These are phyloP conservation scores for Eimeria necatrix DNA, from an alignment of 169 alveolate genomes.

Conservation along the genomic window DNA sequence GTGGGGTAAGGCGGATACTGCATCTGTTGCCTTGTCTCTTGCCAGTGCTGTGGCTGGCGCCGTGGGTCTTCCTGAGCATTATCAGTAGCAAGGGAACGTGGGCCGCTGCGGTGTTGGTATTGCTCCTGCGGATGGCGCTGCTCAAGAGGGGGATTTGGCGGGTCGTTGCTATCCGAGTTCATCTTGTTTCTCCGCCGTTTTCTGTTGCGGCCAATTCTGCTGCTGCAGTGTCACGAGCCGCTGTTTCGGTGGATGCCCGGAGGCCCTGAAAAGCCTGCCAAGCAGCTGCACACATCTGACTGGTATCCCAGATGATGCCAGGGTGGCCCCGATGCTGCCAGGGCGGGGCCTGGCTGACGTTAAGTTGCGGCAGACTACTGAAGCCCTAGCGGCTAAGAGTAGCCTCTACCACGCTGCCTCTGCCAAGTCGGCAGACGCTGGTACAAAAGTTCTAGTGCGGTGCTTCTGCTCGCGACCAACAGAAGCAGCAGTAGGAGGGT, in stretches of 20 bases:
- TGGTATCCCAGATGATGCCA: constrained; percentile 18
- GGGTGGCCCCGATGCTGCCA: constrained; percentile 5
- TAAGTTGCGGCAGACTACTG: background rate
- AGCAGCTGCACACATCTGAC: constrained; percentile 43
- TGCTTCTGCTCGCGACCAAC: background rate
- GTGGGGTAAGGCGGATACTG: background rate
- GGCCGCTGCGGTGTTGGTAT: background rate
- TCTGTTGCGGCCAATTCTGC: constrained; percentile 46
- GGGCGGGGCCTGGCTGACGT: background rate
- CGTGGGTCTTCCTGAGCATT: background rate
- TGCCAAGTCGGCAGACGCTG: background rate
- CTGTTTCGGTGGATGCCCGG: constrained; percentile 43
- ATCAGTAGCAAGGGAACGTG: background rate
- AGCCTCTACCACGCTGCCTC: background rate
- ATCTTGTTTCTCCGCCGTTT: constrained; percentile 21
- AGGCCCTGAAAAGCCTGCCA: background rate
- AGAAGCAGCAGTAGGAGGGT: background rate
- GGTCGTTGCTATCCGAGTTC: constrained; percentile 28
- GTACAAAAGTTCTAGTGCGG: background rate
- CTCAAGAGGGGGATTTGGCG: background rate
- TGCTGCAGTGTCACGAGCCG: background rate
- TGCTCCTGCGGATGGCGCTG: background rate
- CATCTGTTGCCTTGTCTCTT: constrained; percentile 29
- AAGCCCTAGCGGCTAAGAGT: background rate
- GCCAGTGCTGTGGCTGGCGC: constrained; percentile 24